These are phyloP conservation scores for Calocera viscosa DNA, from an alignment of 768 basidiomycete species.

Conservation along the genomic window DNA sequence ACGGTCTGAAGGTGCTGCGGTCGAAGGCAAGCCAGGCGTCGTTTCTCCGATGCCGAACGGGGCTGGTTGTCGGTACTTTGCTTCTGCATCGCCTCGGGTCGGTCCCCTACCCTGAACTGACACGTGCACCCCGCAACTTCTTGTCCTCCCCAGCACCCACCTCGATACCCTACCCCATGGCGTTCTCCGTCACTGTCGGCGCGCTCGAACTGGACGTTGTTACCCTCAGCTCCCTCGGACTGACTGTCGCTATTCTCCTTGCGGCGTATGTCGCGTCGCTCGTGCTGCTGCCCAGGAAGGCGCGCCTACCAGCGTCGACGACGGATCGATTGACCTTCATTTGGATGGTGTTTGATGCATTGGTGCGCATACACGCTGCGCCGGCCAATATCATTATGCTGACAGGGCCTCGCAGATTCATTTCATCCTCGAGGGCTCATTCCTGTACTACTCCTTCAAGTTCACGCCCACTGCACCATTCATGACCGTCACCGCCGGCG, in stretches of 20 bases:
- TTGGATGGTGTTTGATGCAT: background rate
- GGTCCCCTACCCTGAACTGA: too few species aligned
- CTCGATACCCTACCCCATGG: background rate
- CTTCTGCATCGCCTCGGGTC: too few species aligned
- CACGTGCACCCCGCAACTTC: too few species aligned
- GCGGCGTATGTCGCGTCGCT: background rate
- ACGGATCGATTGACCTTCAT: background rate
- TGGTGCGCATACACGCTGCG: background rate
- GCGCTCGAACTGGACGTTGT: background rate
- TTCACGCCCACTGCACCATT: background rate
- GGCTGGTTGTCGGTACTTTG: too few species aligned
- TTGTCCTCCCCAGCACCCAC: too few species aligned
- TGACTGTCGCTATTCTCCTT: background rate
- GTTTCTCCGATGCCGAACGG: too few species aligned
- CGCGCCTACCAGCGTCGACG: background rate
- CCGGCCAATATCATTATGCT: background rate
- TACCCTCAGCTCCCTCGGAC: background rate
- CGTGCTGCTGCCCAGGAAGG: background rate
- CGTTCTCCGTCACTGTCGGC: background rate
- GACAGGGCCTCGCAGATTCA: conserved; percentile 35
- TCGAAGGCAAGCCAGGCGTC: too few species aligned
- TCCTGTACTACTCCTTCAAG: conserved; percentile 50
- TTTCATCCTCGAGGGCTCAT: conserved; percentile 66
- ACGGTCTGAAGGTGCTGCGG: too few species aligned
- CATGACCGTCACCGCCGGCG: background rate